Percentiles rank a stretch among this genome's conserved stretches.
These are phyloP conservation scores for Bacidia rubella DNA, from an alignment of 495 filamentous ascomycete genomes.

Conservation along the genomic window DNA sequence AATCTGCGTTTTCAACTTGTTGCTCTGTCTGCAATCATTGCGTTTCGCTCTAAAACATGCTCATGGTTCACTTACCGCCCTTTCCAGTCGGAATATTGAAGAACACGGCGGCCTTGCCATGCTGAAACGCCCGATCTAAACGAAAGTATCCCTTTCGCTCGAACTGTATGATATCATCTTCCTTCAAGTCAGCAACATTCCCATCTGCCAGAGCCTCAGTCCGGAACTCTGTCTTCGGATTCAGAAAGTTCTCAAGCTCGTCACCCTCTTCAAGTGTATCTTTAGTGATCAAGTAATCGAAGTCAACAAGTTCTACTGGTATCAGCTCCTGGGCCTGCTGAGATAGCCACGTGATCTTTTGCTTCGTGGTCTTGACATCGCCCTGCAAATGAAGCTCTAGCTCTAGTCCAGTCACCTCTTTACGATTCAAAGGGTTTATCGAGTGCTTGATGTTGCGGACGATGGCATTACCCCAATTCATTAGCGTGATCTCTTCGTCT, in stretches of 20 bases:
- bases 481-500: conserved; percentile 86
- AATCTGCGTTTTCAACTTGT: no score
- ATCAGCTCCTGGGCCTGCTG: conserved; percentile 60
- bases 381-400: conserved; percentile 75
- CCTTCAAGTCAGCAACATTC: conserved; percentile 61
- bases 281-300: conserved; percentile 86
- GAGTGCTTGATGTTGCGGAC: conserved; percentile 59
- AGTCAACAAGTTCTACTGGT: conserved; percentile 75
- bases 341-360: conserved; percentile 89
- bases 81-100: conserved; percentile 72
- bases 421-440: conserved; percentile 28
- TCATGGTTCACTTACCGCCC: conserved; percentile 19
- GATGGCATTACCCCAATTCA: conserved; percentile 91
- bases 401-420: conserved; percentile 48
- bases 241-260: conserved; percentile 66
- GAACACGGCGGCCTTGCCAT: conserved; percentile 47
- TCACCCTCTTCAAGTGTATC: conserved; percentile 78
- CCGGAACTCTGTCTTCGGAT: conserved; percentile 58
- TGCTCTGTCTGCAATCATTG: no score
- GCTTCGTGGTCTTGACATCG: conserved; percentile 85
- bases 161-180: conserved; percentile 83
- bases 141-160: conserved; percentile 87
- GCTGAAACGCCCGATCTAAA: conserved; percentile 45
- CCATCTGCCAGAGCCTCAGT: conserved; percentile 66
- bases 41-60: no score